These are phyloP conservation scores for Cordyceps farinosa DNA, from an alignment of 2,329 filamentous ascomycete species.

Conservation along the genomic window DNA sequence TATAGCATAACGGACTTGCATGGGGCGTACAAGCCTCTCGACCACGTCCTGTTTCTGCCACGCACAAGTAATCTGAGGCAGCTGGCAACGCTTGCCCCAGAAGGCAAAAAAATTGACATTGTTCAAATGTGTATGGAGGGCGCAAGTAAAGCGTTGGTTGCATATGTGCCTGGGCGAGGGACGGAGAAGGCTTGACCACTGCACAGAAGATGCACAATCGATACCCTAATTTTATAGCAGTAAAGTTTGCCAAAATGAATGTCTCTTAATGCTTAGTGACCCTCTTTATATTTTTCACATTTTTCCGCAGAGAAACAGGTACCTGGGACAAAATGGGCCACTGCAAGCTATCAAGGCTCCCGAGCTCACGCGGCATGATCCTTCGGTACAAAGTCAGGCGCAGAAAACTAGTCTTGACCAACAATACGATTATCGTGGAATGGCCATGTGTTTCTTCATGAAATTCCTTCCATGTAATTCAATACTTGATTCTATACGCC, in stretches of 20 bases:
- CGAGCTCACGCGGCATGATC: background rate
- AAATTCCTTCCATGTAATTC: background rate
- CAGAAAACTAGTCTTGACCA: background rate
- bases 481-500: background rate
- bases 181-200: background rate
- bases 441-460: no score
- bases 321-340: background rate
- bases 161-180: constrained; percentile 47
- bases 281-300: background rate
- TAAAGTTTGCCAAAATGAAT: background rate
- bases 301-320: background rate
- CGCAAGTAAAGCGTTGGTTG: constrained; percentile 78
- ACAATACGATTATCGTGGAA: background rate
- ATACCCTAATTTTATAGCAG: background rate
- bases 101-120: constrained; percentile 61
- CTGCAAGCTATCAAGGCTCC: no score
- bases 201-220: background rate
- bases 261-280: background rate
- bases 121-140: constrained; percentile 91
- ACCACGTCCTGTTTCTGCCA: constrained; percentile 76
- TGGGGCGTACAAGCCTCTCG: constrained; percentile 55
- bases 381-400: no score
- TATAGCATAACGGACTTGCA: constrained; percentile 68
- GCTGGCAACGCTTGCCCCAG: constrained; percentile 57
- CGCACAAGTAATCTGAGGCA: constrained; percentile 80